Evolutionary conservation across 352 stramenopile genomes (phyloP).

Genomic region (Aphanomyces invadans): DNA sequence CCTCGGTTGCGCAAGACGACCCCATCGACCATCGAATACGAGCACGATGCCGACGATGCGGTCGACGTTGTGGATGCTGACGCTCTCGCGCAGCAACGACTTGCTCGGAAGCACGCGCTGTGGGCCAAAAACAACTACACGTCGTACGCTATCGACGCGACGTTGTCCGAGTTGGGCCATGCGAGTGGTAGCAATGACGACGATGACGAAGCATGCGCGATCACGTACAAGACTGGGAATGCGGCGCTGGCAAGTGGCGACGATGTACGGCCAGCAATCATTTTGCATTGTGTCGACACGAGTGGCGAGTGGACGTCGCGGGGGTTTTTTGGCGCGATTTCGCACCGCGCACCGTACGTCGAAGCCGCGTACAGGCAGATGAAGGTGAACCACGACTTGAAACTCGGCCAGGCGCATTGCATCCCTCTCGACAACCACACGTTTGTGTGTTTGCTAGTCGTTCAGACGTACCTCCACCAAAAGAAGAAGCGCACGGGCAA

Average conservation of each 20-base stretch:
- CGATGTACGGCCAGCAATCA: conserved; percentile 31
- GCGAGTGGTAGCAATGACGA: not conserved
- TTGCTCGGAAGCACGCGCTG: conserved; percentile 44
- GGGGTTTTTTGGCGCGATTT: conserved; percentile 65
- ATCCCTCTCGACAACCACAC: conserved; percentile 35
- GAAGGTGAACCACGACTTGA: conserved; percentile 49
- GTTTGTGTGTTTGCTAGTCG: conserved; percentile 63
- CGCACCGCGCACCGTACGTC: conserved; percentile 39
- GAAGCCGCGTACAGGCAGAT: conserved; percentile 59
- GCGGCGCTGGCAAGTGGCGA: conserved; percentile 29
- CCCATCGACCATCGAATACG: conserved; percentile 2
- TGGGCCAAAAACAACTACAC: conserved; percentile 59
- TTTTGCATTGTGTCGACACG: conserved; percentile 72
- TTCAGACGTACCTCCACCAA: conserved; percentile 38
- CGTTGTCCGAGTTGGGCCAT: not conserved
- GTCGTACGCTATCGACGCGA: conserved; percentile 35
- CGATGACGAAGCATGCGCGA: conserved; percentile 11
- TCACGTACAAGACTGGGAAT: conserved; percentile 52
- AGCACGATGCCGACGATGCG: conserved; percentile 34
- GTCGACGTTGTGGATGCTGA: conserved; percentile 30
- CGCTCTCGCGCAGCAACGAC: conserved; percentile 37
- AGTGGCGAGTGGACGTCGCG: conserved; percentile 61
- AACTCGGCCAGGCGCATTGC: conserved; percentile 61
- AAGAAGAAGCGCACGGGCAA: conserved; percentile 39
- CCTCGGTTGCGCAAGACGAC: not conserved